phyloP scores from a whole-genome alignment of 2,329 filamentous ascomycete genomes.

The Beauveria sp. region DNA sequence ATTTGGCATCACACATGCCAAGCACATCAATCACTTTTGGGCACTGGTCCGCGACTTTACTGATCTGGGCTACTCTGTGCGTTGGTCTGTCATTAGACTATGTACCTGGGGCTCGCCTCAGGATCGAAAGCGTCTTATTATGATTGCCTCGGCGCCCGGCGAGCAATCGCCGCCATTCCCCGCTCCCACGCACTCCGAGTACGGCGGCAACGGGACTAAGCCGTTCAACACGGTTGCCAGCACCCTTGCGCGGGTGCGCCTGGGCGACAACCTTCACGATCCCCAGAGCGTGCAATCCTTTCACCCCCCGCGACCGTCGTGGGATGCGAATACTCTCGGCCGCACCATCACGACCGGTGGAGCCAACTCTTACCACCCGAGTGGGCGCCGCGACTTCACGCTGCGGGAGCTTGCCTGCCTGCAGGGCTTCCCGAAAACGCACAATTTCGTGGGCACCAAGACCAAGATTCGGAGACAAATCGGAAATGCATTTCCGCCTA shows the following conservation, averaged over 20 bases:
- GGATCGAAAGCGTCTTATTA: slow-evolving; percentile 42
- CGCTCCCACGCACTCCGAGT: slow-evolving; percentile 45
- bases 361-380: slow-evolving; percentile 56
- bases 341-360: slow-evolving; percentile 59
- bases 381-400: slow-evolving; percentile 55
- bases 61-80: slow-evolving; percentile 56
- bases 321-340: slow-evolving; percentile 40
- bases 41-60: slow-evolving; percentile 58
- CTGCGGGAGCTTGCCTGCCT: slow-evolving; percentile 59
- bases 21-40: slow-evolving; percentile 49
- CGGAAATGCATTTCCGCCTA: slow-evolving; percentile 70
- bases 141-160: slow-evolving; percentile 58
- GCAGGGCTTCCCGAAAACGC: slow-evolving; percentile 59
- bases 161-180: slow-evolving; percentile 63
- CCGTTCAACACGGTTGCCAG: slow-evolving; percentile 31
- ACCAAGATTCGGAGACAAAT: slow-evolving; percentile 53
- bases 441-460: slow-evolving; percentile 44
- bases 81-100: slow-evolving; percentile 55
- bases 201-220: slow-evolving; percentile 26
- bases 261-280: slow-evolving; percentile 32
- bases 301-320: slow-evolving; percentile 26
- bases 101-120: slow-evolving; percentile 44
- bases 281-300: slow-evolving; percentile 21
- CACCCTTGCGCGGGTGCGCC: slow-evolving; percentile 35
- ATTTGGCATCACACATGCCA: slow-evolving; percentile 51